These are phyloP conservation scores for Phaseolus lunatus DNA, from an alignment of 306 rosid species.

Conservation along the genomic window DNA sequence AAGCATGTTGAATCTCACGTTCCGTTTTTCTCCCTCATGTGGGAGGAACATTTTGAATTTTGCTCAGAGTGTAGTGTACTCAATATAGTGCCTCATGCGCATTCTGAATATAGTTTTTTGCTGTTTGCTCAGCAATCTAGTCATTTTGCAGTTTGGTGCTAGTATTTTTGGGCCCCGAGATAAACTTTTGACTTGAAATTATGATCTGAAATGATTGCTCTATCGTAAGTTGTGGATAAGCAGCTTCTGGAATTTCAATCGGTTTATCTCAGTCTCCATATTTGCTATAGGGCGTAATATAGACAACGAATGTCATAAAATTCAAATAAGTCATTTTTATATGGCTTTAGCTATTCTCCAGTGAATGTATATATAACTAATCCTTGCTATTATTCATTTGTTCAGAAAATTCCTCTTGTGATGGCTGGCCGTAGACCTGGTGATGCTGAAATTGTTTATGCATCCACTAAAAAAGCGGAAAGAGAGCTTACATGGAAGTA, in stretches of 20 bases:
- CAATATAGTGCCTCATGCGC: too few relatives aligned
- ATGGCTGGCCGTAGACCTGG: constrained; percentile 89
- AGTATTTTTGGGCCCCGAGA: background rate
- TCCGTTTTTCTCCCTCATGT: background rate
- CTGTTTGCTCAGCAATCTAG: background rate
- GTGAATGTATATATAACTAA: background rate
- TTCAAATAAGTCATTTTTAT: background rate
- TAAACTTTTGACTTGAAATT: background rate
- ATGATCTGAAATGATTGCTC: background rate
- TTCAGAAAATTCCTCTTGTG: constrained; percentile 85
- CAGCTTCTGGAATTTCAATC: background rate
- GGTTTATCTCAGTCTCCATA: background rate
- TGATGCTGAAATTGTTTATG: constrained; percentile 89
- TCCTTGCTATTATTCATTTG: constrained; percentile 11
- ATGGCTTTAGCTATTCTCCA: background rate
- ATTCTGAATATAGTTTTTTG: constrained; percentile 3
- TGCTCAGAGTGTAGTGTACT: too few relatives aligned
- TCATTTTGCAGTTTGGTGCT: constrained; percentile 20
- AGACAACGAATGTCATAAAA: background rate
- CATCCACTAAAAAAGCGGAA: constrained; percentile 91
- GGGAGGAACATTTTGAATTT: too few relatives aligned
- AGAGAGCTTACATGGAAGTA: constrained; percentile 93
- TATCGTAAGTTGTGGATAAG: background rate
- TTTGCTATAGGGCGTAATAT: background rate
- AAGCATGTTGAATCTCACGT: background rate